Evolutionary conservation across 768 basidiomycete genomes (phyloP), one percentile per base, ranked within the genome.

Genomic region (Lentinula detonsa): DNA sequence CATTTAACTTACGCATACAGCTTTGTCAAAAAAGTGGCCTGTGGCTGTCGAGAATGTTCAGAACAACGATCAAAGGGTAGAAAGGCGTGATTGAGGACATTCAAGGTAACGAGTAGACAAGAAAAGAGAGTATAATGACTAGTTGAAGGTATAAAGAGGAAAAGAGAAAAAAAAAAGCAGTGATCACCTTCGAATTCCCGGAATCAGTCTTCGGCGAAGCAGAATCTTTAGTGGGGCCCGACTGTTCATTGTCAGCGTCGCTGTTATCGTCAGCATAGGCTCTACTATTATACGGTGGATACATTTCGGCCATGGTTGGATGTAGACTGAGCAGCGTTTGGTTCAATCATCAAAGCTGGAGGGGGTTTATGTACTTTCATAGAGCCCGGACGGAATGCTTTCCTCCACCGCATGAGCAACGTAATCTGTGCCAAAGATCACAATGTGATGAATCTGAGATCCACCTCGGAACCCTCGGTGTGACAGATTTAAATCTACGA

Each of bases 21-120:
- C 81, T 95, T 96, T 73, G 94, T 97, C 70, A 97, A 81, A 72
- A 97, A 97, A n/a, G 94, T 95, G 0, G 92, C 90, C 78, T 94
- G 91, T 0, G 90, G 91, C 74, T 94, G 34, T 21, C 8, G 18
- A 28, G 10, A 33, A 33, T 5, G 1, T 18, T 56, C 18, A 48
- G 46, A 48, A 48, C 8, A 48, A 48, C 21, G 46, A 11, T 43
- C 42, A 48, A 48, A 9, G 11, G 8, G 46, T 1, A 23, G 18
- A 21, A 46, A 18, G 45, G 21, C 0, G 21, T 21, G 21, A n/a
- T 9, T 21, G 11, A 23, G 46, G 21, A 48, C 8, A 7, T 0
- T 43, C 11, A 23, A 48, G 1, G 8, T 1, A 9, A 48, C 6
- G 21, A 48, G 21, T 18, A 21, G 28, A 3, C 28, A 28, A 28